Percentiles rank a stretch among this genome's conserved stretches.
phyloP scores from a whole-genome alignment of 2,329 filamentous ascomycete species.

The Plenodomus lindquistii region DNA sequence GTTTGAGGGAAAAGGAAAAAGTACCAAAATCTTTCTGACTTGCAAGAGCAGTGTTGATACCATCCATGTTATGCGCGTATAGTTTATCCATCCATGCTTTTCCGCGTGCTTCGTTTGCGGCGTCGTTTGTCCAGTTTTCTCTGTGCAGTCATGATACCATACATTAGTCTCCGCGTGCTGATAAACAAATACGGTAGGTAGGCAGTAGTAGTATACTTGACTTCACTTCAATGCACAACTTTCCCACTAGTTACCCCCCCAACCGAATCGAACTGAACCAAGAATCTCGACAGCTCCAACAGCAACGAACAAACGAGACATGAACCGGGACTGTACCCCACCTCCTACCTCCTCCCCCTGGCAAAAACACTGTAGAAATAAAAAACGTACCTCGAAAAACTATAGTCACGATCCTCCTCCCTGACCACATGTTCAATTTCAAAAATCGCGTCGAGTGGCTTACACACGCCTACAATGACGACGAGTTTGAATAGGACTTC shows the following conservation, averaged over 20 bases:
- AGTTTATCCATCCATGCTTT: constrained; percentile 61
- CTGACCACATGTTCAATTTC: constrained; percentile 57
- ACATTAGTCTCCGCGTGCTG: neutral
- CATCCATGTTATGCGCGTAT: constrained; percentile 56
- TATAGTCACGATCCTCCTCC: constrained; percentile 62
- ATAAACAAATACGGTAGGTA: no score
- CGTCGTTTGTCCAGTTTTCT: constrained; percentile 62
- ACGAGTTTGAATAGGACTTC: constrained; percentile 65
- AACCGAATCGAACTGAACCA: no score
- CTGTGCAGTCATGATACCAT: constrained; percentile 20
- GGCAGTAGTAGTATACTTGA: no score
- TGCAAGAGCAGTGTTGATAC: constrained; percentile 45
- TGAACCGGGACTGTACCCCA: no score
- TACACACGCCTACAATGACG: constrained; percentile 63
- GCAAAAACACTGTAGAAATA: no score
- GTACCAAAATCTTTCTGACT: constrained; percentile 53
- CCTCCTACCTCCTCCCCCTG: no score
- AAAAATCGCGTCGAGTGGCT: constrained; percentile 63
- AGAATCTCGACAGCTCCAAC: neutral
- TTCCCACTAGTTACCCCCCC: no score
- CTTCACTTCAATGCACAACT: no score
- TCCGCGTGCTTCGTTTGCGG: constrained; percentile 58
- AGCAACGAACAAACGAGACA: no score
- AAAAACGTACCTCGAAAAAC: constrained; percentile 50
- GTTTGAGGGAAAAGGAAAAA: neutral